Percentiles rank a stretch among this genome's conserved stretches.
phyloP scores from a whole-genome alignment of 495 filamentous ascomycete genomes.

The Diplogelasinospora grovesii region DNA sequence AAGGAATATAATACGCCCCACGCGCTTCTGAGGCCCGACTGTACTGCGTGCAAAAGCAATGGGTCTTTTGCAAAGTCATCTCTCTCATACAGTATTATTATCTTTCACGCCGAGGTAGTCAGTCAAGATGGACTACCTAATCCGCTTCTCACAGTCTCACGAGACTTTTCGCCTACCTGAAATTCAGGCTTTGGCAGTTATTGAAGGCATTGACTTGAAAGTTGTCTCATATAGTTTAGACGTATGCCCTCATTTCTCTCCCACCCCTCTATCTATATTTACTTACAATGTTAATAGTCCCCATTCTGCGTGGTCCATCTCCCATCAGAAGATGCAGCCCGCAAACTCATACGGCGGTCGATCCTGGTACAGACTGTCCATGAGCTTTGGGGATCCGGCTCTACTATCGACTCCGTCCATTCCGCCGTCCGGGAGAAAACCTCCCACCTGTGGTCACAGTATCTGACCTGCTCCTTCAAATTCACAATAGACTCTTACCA shows the following conservation, averaged over 20 bases:
- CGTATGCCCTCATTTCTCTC: conserved; percentile 43
- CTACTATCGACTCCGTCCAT: conserved; percentile 63
- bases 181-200: conserved; percentile 69
- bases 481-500: conserved; percentile 76
- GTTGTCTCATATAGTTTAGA: conserved; percentile 63
- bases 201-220: conserved; percentile 61
- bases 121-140: conserved; percentile 71
- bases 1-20: no score
- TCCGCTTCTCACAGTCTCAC: conserved; percentile 84
- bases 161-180: conserved; percentile 86
- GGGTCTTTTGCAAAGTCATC: no score
- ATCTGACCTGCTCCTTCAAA: conserved; percentile 60
- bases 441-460: conserved; percentile 56
- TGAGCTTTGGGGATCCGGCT: conserved; percentile 79
- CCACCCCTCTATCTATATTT: conserved; percentile 5
- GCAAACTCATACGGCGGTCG: conserved; percentile 60
- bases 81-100: no score
- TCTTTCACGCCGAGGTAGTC: no score
- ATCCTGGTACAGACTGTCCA: conserved; percentile 76
- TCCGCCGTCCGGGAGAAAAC: conserved; percentile 51
- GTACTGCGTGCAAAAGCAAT: no score
- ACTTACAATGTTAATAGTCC: conserved; percentile 61
- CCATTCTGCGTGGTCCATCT: conserved; percentile 79
- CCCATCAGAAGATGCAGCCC: conserved; percentile 56
- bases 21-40: no score